phyloP scores from a whole-genome alignment of 176 grass and related monocot genomes.

The Eremochloa ophiuroides region DNA sequence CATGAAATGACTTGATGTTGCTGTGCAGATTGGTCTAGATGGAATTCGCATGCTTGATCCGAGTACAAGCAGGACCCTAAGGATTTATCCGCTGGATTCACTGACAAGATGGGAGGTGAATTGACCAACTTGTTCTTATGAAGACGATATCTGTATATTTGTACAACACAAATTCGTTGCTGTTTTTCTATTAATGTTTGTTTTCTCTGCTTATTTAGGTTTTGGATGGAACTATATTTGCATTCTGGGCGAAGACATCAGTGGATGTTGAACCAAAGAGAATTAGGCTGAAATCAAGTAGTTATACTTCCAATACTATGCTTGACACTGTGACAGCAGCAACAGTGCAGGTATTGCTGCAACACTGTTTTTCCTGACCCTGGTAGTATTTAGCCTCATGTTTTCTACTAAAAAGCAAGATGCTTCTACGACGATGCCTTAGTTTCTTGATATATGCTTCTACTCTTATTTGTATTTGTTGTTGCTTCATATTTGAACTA shows the following conservation, averaged over 20 bases:
- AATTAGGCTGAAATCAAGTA: conserved; percentile 92
- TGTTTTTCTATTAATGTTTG: conserved; percentile 11
- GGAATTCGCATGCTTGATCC: conserved; percentile 99
- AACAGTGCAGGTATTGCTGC: conserved; percentile 70
- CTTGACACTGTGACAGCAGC: conserved; percentile 92
- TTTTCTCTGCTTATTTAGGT: conserved; percentile 43
- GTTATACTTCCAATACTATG: conserved; percentile 81
- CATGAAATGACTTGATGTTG: neutral
- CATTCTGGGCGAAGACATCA: conserved; percentile 91
- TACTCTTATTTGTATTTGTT: neutral
- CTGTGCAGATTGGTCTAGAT: conserved; percentile 88
- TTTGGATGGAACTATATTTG: conserved; percentile 80
- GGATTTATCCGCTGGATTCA: conserved; percentile 85
- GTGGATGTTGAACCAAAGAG: conserved; percentile 74
- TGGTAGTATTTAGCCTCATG: neutral
- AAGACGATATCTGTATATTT: neutral
- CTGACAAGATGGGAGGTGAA: conserved; percentile 89
- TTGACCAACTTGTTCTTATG: neutral
- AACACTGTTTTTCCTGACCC: neutral
- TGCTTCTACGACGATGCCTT: neutral
- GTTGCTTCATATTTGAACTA: conserved; percentile 20
- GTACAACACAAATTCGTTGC: neutral
- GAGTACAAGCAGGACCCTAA: conserved; percentile 65
- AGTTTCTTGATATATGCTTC: neutral
- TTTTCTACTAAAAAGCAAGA: neutral